Base-by-base conservation (phyloP, 441 rosid species). In the Arabidopsis hybrid region DNA sequence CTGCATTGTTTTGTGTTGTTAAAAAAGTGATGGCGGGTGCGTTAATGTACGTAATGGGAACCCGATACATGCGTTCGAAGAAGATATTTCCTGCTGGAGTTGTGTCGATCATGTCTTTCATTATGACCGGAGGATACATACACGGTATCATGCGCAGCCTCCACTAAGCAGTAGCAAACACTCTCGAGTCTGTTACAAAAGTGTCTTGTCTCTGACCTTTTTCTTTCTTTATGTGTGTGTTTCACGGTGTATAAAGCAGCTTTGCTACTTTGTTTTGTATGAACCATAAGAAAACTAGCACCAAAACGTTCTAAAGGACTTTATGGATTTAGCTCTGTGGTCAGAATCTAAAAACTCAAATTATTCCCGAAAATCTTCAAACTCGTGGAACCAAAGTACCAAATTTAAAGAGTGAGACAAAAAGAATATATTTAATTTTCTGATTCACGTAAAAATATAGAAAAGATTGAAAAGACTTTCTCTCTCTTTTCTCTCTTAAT, bases 71-170 rank as follows among this genome's bases (percentile, higher is more conserved):
- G 88, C 85, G 78, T 52, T 92, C 99, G 3, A 86, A 88, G 68
- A 92, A 90, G 88, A 68, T 92, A 61, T 89, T 92, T 67, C 99
- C 99, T 1, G 96, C 99, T 1, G 99, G 97, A 16, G 91, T 94
- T 42, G 99, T 94, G 7, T 90, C 97, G 2, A 83, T 94, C 1
- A 76, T 90, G 57, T 94, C 97, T 4, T 76, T 94, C 45, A 79
- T 94, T 42, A 92, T 94, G 97, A 83, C 96, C 8, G 97, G 87
- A 21, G 99, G 99, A 45, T 94, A 90, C 80, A 65, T 90, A 3
- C 96, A 92, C 45, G 99, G 99, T 72, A 88, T 94, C 79, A 65
- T 90, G 84, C 97, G 97, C 2, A 84, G 89, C 68, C 72, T 78
- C 73, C 97, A 88, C 85, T 92, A 76, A 83, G 52, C 65, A 46